phyloP scores from a whole-genome alignment of 1,139 yeast genomes.

The Kurtzmaniella quercitrusa region DNA sequence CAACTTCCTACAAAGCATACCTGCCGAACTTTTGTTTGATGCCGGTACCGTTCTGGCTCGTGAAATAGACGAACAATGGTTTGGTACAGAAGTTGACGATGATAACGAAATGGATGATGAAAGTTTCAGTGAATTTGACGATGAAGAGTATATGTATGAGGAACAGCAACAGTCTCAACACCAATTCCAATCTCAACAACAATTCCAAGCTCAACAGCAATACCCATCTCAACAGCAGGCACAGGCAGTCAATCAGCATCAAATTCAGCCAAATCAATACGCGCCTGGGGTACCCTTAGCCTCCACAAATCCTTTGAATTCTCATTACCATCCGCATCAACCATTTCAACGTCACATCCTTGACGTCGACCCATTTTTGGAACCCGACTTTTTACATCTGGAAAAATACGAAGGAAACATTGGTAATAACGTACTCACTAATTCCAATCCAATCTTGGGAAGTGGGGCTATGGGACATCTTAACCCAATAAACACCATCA shows the following conservation, averaged over 20 bases:
- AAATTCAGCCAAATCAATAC: neutral
- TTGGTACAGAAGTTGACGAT: constrained; percentile 15
- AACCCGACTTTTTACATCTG: neutral
- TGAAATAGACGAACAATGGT: constrained; percentile 24
- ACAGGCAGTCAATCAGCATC: constrained; percentile 2
- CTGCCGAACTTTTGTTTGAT: constrained; percentile 21
- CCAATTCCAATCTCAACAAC: constrained; percentile 7
- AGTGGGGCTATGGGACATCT: neutral
- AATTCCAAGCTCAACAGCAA: constrained; percentile 10
- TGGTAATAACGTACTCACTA: neutral
- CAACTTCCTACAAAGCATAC: constrained; percentile 36
- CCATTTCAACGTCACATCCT: constrained; percentile 10
- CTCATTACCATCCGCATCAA: constrained; percentile 19
- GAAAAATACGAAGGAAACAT: constrained; percentile 1
- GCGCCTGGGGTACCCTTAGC: neutral
- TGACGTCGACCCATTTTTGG: constrained; percentile 5
- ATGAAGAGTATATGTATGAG: constrained; percentile 18
- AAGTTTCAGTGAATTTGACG: constrained; percentile 14
- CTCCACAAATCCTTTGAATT: constrained; percentile 10
- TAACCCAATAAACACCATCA: neutral
- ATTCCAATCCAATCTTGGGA: neutral
- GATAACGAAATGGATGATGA: constrained; percentile 13
- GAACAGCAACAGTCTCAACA: constrained; percentile 1
- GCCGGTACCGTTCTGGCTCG: constrained; percentile 9
- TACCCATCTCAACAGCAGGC: constrained; percentile 7